Evolutionary conservation across 768 basidiomycete species (phyloP).

Genomic region (Amanita pseudoporphyria): DNA sequence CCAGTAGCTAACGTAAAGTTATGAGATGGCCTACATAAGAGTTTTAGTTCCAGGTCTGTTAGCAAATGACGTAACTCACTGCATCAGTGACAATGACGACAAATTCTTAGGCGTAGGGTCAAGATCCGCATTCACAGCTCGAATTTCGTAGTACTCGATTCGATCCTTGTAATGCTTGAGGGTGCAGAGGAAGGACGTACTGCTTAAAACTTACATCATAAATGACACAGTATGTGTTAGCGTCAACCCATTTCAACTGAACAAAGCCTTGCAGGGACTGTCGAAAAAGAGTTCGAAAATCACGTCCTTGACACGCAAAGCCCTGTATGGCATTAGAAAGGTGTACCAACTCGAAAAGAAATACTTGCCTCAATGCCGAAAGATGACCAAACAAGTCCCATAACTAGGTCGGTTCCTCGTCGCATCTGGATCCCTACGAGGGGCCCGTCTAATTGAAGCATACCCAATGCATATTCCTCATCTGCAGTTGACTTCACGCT

Average conservation of each 20-base stretch:
- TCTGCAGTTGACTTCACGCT: constrained; percentile 14
- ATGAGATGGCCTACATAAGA: constrained; percentile 14
- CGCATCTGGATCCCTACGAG: constrained; percentile 17
- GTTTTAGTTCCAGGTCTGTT: neutral
- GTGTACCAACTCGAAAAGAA: neutral
- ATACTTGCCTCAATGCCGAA: constrained; percentile 28
- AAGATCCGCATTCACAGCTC: constrained; percentile 26
- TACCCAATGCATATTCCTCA: constrained; percentile 23
- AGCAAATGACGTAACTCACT: neutral
- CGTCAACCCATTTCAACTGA: constrained; percentile 28
- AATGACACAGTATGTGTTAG: constrained; percentile 27
- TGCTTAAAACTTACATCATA: constrained; percentile 25
- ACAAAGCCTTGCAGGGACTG: constrained; percentile 18
- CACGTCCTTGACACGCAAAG: constrained; percentile 25
- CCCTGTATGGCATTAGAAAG: constrained; percentile 17
- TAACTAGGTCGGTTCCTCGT: neutral
- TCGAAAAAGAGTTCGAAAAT: constrained; percentile 21
- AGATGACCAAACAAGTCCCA: constrained; percentile 40
- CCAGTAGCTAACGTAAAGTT: constrained; percentile 13
- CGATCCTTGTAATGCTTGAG: constrained; percentile 23
- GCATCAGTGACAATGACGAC: neutral
- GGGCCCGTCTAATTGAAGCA: constrained; percentile 18
- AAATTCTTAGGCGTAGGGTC: constrained; percentile 11
- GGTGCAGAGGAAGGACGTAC: neutral
- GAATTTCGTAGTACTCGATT: constrained; percentile 27